Percentiles rank a stretch among this genome's conserved stretches.
These are phyloP conservation scores for Geosiphon pyriformis DNA, from an alignment of 192 early-diverging fungal species.

Conservation along the genomic window DNA sequence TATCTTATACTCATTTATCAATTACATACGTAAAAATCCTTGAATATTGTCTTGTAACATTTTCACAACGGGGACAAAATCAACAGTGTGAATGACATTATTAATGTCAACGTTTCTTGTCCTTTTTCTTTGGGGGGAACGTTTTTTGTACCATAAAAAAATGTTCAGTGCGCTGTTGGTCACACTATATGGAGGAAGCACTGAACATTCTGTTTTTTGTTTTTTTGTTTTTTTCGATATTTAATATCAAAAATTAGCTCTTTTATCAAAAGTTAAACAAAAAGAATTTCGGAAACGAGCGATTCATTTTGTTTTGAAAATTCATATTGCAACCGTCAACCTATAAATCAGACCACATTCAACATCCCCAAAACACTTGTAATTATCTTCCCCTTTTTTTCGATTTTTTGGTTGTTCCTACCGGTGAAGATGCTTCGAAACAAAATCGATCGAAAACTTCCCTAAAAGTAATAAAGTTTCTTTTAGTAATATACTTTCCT, in stretches of 20 bases:
- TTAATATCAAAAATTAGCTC: neutral
- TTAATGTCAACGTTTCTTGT: neutral
- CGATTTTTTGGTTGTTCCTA: neutral
- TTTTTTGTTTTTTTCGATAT: too few species aligned
- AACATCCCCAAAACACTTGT: neutral
- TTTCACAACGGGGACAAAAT: slow-evolving; percentile 23
- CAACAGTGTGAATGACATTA: neutral
- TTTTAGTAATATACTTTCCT: neutral
- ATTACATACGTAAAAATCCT: too few species aligned
- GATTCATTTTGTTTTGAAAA: too few species aligned
- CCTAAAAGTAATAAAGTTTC: neutral
- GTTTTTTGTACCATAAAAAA: neutral
- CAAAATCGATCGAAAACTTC: neutral
- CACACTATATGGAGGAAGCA: neutral
- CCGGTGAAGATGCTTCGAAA: neutral
- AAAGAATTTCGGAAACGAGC: neutral
- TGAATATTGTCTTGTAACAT: slow-evolving; percentile 21
- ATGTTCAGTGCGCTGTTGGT: neutral
- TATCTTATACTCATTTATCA: neutral
- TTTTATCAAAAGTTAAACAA: neutral
- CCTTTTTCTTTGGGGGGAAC: neutral
- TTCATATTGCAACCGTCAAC: too few species aligned
- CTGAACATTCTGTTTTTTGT: too few species aligned
- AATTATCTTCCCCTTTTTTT: neutral
- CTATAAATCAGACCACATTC: too few species aligned